Base-by-base conservation (phyloP, 306 rosid genomes). In the Gastrolobium villosum region DNA sequence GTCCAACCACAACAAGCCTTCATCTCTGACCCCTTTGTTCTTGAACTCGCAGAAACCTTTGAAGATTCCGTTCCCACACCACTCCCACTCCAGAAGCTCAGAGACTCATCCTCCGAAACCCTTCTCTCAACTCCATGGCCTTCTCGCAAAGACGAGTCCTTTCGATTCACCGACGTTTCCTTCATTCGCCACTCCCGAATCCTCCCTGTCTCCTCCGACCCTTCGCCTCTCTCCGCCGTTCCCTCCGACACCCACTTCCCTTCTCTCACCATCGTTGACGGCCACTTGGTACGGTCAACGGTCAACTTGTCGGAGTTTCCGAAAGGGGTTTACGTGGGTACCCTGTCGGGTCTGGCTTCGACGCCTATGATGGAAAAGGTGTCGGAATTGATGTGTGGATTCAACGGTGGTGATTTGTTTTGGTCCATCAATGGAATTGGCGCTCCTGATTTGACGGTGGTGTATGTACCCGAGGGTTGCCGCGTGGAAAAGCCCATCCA, bases 81-180 rank as follows among this genome's bases (percentile, higher is more conserved):
- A 1, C 65, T 69, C 50, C 68, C 90, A 83, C 98, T 95, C 31
- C 94, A 87, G n/a, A 91, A 82, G 46, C 97, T 95, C 7, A 70
- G 98, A 10, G 81, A 87, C 32, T 45, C 85, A 11, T 89, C 99
- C 20, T 83, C 97, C 0, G 78, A 88, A 45, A 32, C 92, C 26
- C 89, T 95, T 37, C 91, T 95, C 57, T 89, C 99, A 1, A 88
- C 97, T 0, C 89, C 91, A 52, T 95, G 99, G 99, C 99, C 99
- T 20, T 84, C 98, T 1, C 94, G 98, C 44, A 79, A 76, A 68
- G 94, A 95, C 80, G 99, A 95, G 82, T 86, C 98, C 49, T 95
- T 91, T 41, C 98, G 99, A 13, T 95, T 91, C 89, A 91, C 92
- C 0, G 99, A 95, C 82, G 71, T 89, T 32, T 88, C 98, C 50